Evolutionary conservation across 257 asterid genomes (phyloP), one percentile per base, ranked within the genome.

Genomic region (Henckelia pumila): DNA sequence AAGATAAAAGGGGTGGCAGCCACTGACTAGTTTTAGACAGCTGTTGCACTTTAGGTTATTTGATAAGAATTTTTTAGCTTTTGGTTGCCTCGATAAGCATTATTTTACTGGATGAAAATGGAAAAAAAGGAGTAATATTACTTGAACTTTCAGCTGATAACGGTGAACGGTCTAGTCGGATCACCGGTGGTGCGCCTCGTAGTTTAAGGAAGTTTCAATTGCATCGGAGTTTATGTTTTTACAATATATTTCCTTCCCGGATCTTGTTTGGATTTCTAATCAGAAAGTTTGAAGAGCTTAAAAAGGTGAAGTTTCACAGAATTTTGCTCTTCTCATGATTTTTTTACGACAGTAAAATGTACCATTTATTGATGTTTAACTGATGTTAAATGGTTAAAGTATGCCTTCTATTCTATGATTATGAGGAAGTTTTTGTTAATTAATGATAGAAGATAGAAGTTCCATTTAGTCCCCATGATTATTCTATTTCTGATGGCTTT

Each of bases 401-500:
- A 22, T 44, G n/a, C 37, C 33, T 16, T 67, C 17, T 57, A 30
- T 25, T 44, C 20, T 53, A 49, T 35, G 30, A 53, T 37, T 4
- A 11, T 66, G 56, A 65, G 73, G 76, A 71, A 25, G 64, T 56
- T 53, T 59, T 44, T 14, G 37, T 64, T 44, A 14, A 14, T 5
- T 3, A 40, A 40, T 14, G 19, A n/a, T 11, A 40, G 19, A 4
- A 40, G 50, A 40, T 13, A 3, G 50, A 40, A 40, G n/a, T 40
- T 40, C 16, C 50, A 37, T 63, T 16, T 20, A 29, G 9, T 64
- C 29, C 25, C 53, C 30, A 2, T 53, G 16, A 14, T 44, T 19
- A 2, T 13, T 25, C 17, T 6, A 10, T 59, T 66, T 60, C 67
- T 71, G 75, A 72, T 50, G 71, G 53, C 26, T 62, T 50, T 61